Base-by-base conservation (phyloP, 352 stramenopile species). In the Pythium brassicae region DNA sequence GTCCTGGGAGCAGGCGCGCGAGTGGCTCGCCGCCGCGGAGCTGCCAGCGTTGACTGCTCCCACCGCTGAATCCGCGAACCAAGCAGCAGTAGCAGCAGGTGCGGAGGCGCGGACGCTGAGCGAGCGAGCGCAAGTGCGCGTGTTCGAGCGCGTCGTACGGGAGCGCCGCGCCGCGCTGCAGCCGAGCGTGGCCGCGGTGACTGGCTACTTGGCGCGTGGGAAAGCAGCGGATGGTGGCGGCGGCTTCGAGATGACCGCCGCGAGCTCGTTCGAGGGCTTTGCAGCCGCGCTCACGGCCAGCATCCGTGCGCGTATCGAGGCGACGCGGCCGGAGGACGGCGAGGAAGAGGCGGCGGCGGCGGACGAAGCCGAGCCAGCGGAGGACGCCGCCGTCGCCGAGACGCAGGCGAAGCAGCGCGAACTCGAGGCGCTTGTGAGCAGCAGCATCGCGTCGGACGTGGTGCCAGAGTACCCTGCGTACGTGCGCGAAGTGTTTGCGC, bases 251-350 rank as follows among this genome's bases (percentile, higher is more conserved):
- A 60, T 83, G 1, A 62, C 54, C 0, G 63, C 74, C 26, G 51
- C 61, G 12, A 77, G 70, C 7, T 74, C 58, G 14, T 86, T 66
- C 27, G 65, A 72, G 6, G 67, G 61, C 0, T 89, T 83, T 55
- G 43, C 35, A 1, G 53, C 62, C 14, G 72, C 65, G 2, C 52
- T 89, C 2, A 58, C 67, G 19, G 62, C 50, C 34, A 70, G 76
- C 11, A 67, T 87, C 5, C 44, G 60, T 12, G 27, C 56, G 4
- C 45, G 51, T 9, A 48, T 85, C 22, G 73, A 87, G 4, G 68
- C 57, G 8, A 85, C 84, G 29, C 69, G 75, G 15, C 66, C 71
- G 20, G 78, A 91, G 55, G 76, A 91, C 60, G 78, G 80, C 6
- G 80, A 90, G 46, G 80, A 84, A n/a, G n/a, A n/a, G n/a, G n/a